These are phyloP conservation scores for Yarrowia hollandica DNA, from an alignment of 805 yeast species.

Conservation along the genomic window DNA sequence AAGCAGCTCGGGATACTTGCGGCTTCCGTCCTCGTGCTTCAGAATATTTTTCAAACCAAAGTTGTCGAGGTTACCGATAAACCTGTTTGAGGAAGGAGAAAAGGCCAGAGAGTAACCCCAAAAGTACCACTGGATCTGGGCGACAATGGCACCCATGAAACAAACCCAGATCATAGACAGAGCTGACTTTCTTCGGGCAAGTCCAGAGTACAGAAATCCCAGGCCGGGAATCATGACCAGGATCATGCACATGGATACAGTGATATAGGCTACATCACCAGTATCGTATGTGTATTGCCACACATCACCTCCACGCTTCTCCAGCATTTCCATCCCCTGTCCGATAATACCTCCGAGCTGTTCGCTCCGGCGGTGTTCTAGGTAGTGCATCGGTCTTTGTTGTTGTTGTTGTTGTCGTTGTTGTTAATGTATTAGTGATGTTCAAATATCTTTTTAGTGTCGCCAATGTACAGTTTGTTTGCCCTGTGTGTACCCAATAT, in stretches of 20 bases:
- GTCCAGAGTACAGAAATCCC: slow-evolving; percentile 87
- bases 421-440: background rate
- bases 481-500: slow-evolving; percentile 14
- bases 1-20: slow-evolving; percentile 73
- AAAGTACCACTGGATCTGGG: slow-evolving; percentile 89
- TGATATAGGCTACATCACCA: slow-evolving; percentile 44
- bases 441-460: background rate
- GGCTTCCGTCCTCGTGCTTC: slow-evolving; percentile 46
- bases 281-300: slow-evolving; percentile 39
- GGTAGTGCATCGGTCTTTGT: slow-evolving; percentile 10
- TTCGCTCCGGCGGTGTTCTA: slow-evolving; percentile 28
- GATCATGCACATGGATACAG: slow-evolving; percentile 53
- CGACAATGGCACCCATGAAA: slow-evolving; percentile 70
- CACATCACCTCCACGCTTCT: slow-evolving; percentile 11
- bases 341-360: background rate
- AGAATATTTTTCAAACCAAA: slow-evolving; percentile 79
- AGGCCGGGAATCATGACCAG: slow-evolving; percentile 94
- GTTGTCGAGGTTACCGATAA: slow-evolving; percentile 80
- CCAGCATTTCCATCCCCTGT: background rate
- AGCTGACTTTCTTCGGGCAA: slow-evolving; percentile 88
- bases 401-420: background rate
- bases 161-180: slow-evolving; percentile 79
- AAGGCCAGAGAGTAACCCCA: slow-evolving; percentile 98
- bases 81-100: slow-evolving; percentile 76
- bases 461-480: background rate